Evolutionary conservation across 208 protist genomes (phyloP), one percentile per base, ranked within the genome.

Genomic region (Endotrypanum monterogeii): DNA sequence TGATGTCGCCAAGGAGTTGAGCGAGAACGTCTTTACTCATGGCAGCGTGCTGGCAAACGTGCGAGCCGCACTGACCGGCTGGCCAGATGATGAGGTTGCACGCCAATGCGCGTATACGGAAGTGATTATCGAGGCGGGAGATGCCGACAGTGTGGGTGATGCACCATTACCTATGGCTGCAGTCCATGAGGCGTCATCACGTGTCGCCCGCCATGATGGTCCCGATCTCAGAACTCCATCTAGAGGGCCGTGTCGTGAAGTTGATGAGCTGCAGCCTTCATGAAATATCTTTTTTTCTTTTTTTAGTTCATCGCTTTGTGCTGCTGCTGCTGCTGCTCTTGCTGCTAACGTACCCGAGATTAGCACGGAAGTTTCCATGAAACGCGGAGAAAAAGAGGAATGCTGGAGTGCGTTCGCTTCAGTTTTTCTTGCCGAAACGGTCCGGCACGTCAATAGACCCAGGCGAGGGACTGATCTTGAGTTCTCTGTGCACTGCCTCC

Each of bases 11-110:
- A 81, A 82, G 63, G 70, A 76, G 14, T 23, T 80, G 55, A 44
- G 58, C 3, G 82, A 84, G 68, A 84, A 92, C 61, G 74, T 89
- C 54, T 96, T 88, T 63, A 75, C 89, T 44, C 73, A 83, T 23
- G 90, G 92, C 41, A 87, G 82, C 51, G 71, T 83, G 14, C 35
- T 73, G 39, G 57, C 70, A 18, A 96, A 96, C 54, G 48, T 85
- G 8, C 71, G 72, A 46, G 80, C 71, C 20, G 61, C 88, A 35
- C 69, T 92, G 54, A 76, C 70, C 2, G 76, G 76, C 32, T 80
- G 76, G 54, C 55, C 57, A 14, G 68, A 72, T 9, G 76, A 80
- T 54, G 70, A 80, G 52, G 44, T 18, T 12, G 18, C n/a, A 7
- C 25, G 68, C 14, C 35, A 39, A 55, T 1, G 28, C 51, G 30